These are phyloP conservation scores for Parasarocladium wereldwijsianum DNA, from an alignment of 2,329 filamentous ascomycete species.

Conservation along the genomic window DNA sequence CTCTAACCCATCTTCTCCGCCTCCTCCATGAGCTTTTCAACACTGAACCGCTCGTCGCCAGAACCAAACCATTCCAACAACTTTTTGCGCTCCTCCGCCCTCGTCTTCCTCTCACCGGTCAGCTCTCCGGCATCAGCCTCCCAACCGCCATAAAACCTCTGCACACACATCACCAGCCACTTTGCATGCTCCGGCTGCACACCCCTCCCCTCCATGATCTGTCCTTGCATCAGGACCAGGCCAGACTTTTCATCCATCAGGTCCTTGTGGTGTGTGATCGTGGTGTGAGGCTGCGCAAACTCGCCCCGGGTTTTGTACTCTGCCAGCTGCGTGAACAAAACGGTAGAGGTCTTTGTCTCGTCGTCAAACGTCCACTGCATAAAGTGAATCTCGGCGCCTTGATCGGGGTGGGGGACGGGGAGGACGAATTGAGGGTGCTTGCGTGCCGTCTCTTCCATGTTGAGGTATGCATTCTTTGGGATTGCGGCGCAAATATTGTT, in stretches of 20 bases:
- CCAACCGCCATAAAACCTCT: conserved; percentile 76
- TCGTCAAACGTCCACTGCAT: conserved; percentile 88
- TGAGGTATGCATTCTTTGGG: conserved; percentile 55
- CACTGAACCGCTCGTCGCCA: conserved; percentile 65
- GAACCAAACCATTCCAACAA: conserved; percentile 69
- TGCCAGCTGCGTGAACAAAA: conserved; percentile 87
- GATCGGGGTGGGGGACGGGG: conserved; percentile 55
- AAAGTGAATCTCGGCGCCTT: conserved; percentile 85
- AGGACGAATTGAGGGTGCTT: conserved; percentile 80
- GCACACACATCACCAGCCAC: conserved; percentile 83
- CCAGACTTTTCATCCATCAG: conserved; percentile 52
- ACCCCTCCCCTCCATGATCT: conserved; percentile 60
- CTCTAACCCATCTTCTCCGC: conserved; percentile 58
- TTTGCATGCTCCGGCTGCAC: conserved; percentile 69
- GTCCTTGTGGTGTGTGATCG: conserved; percentile 81
- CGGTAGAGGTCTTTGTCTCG: conserved; percentile 47
- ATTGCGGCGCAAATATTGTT: conserved; percentile 75
- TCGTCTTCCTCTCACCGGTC: conserved; percentile 32
- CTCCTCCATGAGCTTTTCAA: conserved; percentile 79
- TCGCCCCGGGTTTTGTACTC: conserved; percentile 87
- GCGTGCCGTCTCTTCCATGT: conserved; percentile 57
- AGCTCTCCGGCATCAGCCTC: conserved; percentile 24
- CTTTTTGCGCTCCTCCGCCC: conserved; percentile 46
- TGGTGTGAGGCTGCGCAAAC: conserved; percentile 84
- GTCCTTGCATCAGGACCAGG: conserved; percentile 74